Conservation (phyloP, 2,329 filamentous ascomycete species). For the Scleromitrula shiraiana region DNA sequence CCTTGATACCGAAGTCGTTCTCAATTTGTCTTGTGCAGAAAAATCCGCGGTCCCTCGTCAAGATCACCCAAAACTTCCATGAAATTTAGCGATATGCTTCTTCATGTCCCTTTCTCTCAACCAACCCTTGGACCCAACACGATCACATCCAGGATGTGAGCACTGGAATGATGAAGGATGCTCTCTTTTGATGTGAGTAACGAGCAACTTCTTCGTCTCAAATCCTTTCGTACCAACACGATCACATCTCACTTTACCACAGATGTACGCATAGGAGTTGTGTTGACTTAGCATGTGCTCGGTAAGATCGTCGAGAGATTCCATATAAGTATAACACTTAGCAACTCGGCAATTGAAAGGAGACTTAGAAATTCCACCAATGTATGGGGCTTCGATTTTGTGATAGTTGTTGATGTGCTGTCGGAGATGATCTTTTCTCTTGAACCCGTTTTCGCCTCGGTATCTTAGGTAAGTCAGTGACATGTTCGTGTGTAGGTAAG, state of each 20-base stretch:
- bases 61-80: no score
- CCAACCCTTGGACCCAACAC: constrained; percentile 16
- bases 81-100: constrained; percentile 12
- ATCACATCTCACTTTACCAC: not conserved
- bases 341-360: not conserved
- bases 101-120: constrained; percentile 12
- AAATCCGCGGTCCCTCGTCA: no score
- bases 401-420: not conserved
- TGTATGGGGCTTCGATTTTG: not conserved
- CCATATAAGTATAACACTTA: fast-evolving
- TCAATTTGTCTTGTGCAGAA: no score
- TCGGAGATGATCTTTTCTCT: not conserved
- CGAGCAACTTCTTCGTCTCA: constrained; percentile 5
- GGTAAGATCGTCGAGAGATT: not conserved
- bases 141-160: constrained; percentile 13
- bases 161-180: constrained; percentile 16
- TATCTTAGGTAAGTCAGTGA: no score
- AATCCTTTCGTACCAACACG: constrained; percentile 1
- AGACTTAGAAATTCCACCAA: fast-evolving
- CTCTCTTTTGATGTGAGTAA: constrained; percentile 14
- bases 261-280: not conserved
- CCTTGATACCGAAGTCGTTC: not conserved
- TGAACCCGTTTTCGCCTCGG: not conserved
- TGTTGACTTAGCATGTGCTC: not conserved
- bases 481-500: no score